phyloP scores from a whole-genome alignment of 73 alveolate species.

The Blepharisma japonicum region DNA sequence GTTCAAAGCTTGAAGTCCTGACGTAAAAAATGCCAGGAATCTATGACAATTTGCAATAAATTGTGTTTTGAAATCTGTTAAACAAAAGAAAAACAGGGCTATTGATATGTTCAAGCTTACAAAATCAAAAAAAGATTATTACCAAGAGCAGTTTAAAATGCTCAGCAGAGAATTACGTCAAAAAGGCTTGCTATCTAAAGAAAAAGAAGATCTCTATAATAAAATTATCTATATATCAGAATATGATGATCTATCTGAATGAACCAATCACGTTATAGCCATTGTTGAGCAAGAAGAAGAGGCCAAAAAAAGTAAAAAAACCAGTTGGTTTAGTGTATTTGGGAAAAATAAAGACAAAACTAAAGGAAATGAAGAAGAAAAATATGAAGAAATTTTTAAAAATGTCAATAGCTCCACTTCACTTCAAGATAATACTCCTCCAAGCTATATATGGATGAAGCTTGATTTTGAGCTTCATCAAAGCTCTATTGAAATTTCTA shows the following conservation, averaged over 20 bases:
- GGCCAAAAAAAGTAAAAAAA: not conserved
- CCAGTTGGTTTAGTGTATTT: not conserved
- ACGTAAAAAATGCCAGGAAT: not conserved
- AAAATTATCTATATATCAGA: not conserved
- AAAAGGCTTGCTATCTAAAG: not conserved
- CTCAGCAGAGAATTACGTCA: not conserved
- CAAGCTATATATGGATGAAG: not conserved
- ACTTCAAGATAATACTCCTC: not conserved
- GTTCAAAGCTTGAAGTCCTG: constrained; percentile 13
- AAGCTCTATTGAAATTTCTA: not conserved
- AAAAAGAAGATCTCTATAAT: not conserved
- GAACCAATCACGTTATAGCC: constrained; percentile 10
- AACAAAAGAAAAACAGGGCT: constrained; percentile 4
- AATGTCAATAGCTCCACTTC: not conserved
- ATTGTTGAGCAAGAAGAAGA: not conserved
- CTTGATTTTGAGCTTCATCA: not conserved
- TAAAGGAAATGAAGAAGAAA: not conserved
- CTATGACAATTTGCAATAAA: not conserved
- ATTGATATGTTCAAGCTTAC: not conserved
- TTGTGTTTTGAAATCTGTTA: not conserved
- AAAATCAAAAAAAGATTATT: not conserved
- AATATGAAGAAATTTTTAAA: not conserved
- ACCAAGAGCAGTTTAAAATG: not conserved
- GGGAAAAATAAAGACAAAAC: not conserved
- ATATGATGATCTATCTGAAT: constrained; percentile 3